These are phyloP conservation scores for Cyberlindnera japonica DNA, from an alignment of 805 yeast genomes.

Conservation along the genomic window DNA sequence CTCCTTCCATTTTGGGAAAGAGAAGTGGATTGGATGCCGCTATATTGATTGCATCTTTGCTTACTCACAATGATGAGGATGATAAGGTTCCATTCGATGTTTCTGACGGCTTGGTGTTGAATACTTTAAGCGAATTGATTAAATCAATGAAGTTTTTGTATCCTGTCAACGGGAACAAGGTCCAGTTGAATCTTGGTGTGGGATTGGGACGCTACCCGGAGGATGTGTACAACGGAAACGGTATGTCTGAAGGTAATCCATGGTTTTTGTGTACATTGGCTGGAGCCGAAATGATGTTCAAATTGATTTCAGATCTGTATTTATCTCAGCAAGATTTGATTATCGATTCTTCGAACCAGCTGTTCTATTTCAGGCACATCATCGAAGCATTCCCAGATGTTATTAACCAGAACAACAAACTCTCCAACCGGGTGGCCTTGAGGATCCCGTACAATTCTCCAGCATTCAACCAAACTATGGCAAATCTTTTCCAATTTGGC, in stretches of 20 bases:
- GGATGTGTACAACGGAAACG: slow-evolving; percentile 78
- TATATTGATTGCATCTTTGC: slow-evolving; percentile 42
- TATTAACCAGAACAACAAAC: background rate
- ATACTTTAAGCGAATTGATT: slow-evolving; percentile 60
- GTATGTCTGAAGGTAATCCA: slow-evolving; percentile 79
- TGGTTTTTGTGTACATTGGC: slow-evolving; percentile 83
- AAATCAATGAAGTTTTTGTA: slow-evolving; percentile 69
- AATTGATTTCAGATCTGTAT: slow-evolving; percentile 45
- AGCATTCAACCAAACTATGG: slow-evolving; percentile 45
- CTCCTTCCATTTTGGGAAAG: slow-evolving; percentile 46
- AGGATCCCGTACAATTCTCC: slow-evolving; percentile 30
- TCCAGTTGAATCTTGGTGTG: slow-evolving; percentile 42
- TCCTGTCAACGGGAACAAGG: slow-evolving; percentile 62
- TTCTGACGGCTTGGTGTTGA: slow-evolving; percentile 52
- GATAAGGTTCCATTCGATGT: slow-evolving; percentile 58
- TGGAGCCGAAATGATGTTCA: slow-evolving; percentile 61
- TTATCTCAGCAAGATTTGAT: slow-evolving; percentile 40
- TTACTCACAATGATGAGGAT: slow-evolving; percentile 46
- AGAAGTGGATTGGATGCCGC: slow-evolving; percentile 82
- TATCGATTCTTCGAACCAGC: slow-evolving; percentile 31
- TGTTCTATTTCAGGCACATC: slow-evolving; percentile 31
- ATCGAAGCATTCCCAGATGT: slow-evolving; percentile 14
- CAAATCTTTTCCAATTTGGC: slow-evolving; percentile 48
- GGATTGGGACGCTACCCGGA: slow-evolving; percentile 93
- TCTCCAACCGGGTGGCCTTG: slow-evolving; percentile 6